These are phyloP conservation scores for Aspergillus calidoustus DNA, from an alignment of 2,329 filamentous ascomycete genomes.

Conservation along the genomic window DNA sequence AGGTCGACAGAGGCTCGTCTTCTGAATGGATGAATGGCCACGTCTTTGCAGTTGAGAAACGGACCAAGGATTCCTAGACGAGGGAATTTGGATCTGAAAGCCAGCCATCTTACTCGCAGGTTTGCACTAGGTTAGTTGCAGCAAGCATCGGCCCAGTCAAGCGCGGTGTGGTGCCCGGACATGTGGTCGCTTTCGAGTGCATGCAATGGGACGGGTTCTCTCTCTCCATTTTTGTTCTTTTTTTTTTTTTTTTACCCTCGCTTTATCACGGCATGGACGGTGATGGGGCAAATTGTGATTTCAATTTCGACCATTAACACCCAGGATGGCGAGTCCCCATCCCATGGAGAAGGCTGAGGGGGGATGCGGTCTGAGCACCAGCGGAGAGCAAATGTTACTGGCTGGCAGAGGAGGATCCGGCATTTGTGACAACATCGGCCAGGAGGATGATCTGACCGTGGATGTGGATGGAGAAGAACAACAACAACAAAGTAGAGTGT, in stretches of 20 bases:
- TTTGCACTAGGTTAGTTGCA: conserved; percentile 15
- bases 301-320: conserved; percentile 5
- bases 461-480: not conserved
- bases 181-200: conserved; percentile 33
- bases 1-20: not conserved
- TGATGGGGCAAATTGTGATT: conserved; percentile 8
- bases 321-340: conserved; percentile 3
- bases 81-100: conserved; percentile 14
- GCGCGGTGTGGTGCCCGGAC: conserved; percentile 24
- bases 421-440: conserved; percentile 7
- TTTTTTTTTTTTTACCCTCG: not conserved
- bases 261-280: not conserved
- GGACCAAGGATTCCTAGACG: conserved; percentile 1
- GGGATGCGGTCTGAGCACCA: conserved; percentile 9
- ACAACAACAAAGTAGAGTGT: not conserved
- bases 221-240: conserved; percentile 3
- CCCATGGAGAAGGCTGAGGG: conserved; percentile 3
- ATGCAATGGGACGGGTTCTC: conserved; percentile 20
- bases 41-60: conserved; percentile 9
- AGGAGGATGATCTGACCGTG: not conserved
- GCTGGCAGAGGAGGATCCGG: conserved; percentile 7
- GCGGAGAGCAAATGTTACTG: not conserved
- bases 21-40: not conserved
- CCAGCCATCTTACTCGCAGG: conserved; percentile 14
- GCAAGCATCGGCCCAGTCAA: conserved; percentile 18